phyloP scores from a whole-genome alignment of 768 basidiomycete species.

The Gyrodon lividus region DNA sequence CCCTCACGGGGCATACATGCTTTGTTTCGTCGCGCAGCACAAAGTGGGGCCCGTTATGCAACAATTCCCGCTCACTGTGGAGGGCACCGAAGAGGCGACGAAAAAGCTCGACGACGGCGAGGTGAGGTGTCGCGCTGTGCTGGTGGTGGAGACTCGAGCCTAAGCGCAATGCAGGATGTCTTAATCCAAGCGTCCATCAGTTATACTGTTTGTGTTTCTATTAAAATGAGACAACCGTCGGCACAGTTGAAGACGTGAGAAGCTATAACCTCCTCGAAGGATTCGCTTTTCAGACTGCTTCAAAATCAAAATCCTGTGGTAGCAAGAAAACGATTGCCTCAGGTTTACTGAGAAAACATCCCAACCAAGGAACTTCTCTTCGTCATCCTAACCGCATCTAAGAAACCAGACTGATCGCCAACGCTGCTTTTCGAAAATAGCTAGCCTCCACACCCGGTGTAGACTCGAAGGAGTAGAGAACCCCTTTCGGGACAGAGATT shows the following conservation, averaged over 20 bases:
- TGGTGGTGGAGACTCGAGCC: slow-evolving; percentile 11
- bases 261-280: neutral
- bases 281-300: neutral
- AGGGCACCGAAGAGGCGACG: slow-evolving; percentile 25
- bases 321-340: neutral
- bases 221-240: no score
- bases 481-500: slow-evolving; percentile 29
- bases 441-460: neutral
- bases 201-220: neutral
- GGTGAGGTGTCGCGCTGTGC: slow-evolving; percentile 25
- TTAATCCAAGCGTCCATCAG: neutral
- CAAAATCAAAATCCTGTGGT: neutral
- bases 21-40: slow-evolving; percentile 25
- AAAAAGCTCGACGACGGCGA: slow-evolving; percentile 17
- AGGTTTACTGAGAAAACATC: neutral
- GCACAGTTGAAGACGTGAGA: no score
- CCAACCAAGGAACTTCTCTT: neutral
- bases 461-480: slow-evolving; percentile 21
- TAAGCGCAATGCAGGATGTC: slow-evolving; percentile 6
- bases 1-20: slow-evolving; percentile 19
- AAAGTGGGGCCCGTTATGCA: slow-evolving; percentile 24
- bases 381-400: neutral
- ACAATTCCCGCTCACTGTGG: slow-evolving; percentile 24
- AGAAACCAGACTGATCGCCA: neutral
- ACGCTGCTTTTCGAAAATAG: neutral